phyloP scores from a whole-genome alignment of 2,329 filamentous ascomycete genomes.

The Cercospora nicotianae region DNA sequence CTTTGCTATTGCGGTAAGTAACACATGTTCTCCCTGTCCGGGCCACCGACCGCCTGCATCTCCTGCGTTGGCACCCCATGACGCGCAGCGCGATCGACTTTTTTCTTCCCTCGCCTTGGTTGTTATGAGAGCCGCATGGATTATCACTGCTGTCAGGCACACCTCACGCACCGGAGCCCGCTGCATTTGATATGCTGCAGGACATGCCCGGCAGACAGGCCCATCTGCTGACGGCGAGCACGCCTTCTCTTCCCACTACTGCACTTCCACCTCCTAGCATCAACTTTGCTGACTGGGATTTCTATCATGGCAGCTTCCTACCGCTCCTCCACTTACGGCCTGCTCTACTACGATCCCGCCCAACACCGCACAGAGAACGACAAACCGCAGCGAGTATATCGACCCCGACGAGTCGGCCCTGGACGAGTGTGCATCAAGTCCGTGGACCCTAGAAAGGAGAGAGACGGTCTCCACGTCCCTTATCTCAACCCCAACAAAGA shows the following conservation, averaged over 20 bases:
- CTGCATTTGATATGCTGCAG: conserved; percentile 17
- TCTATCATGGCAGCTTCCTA: conserved; percentile 29
- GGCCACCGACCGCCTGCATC: conserved; percentile 21
- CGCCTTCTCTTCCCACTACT: conserved; percentile 11
- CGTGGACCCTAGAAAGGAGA: conserved; percentile 48
- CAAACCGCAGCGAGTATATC: conserved; percentile 44
- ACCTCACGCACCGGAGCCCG: conserved; percentile 4
- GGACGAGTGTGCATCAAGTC: conserved; percentile 59
- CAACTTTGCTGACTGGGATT: conserved; percentile 18
- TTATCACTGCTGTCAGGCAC: conserved; percentile 24
- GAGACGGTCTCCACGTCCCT: conserved; percentile 24
- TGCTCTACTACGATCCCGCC: conserved; percentile 30
- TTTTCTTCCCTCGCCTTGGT: conserved; percentile 21
- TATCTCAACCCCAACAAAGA: conserved; percentile 19
- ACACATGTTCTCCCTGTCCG: conserved; percentile 31
- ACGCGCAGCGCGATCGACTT: conserved; percentile 23
- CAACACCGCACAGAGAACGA: conserved; percentile 24
- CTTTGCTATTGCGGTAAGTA: conserved; percentile 25
- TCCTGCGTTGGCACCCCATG: conserved; percentile 26
- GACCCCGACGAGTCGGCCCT: conserved; percentile 54
- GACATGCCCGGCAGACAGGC: conserved; percentile 16
- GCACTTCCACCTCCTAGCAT: conserved; percentile 2
- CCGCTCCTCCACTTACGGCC: conserved; percentile 29
- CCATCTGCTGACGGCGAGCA: conserved; percentile 11
- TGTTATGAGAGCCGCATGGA: conserved; percentile 25